Conservation (phyloP, 495 filamentous ascomycete species). For the Lindgomyces ingoldianus region DNA sequence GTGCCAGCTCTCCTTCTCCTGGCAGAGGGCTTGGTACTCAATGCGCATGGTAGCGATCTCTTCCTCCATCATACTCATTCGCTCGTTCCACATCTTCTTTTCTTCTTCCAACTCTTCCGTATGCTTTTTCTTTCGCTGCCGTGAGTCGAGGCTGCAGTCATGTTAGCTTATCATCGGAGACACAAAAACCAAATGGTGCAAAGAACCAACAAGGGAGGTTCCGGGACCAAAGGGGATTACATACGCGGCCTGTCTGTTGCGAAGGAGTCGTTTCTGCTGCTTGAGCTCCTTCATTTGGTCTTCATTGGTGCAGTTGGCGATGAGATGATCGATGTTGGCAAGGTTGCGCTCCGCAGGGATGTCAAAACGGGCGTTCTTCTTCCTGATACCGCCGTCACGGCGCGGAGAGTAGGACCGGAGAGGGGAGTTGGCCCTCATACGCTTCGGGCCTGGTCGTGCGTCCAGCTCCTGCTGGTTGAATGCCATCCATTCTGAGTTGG, state of each 20-base stretch:
- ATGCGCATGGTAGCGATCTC: conserved; percentile 61
- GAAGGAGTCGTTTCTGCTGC: conserved; percentile 92
- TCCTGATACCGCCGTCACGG: conserved; percentile 92
- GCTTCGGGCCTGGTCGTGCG: conserved; percentile 65
- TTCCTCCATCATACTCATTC: conserved; percentile 78
- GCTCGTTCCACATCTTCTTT: conserved; percentile 81
- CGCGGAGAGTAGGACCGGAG: conserved; percentile 81
- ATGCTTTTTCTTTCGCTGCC: conserved; percentile 98
- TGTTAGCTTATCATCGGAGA: conserved; percentile 49
- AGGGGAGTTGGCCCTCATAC: conserved; percentile 69
- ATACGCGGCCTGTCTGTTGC: conserved; percentile 96
- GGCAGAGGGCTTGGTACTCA: conserved; percentile 61
- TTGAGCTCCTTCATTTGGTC: conserved; percentile 97
- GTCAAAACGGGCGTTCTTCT: conserved; percentile 99
- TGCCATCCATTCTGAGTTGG: conserved; percentile 62
- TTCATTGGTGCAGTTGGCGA: conserved; percentile 83
- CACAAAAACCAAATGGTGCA: conserved; percentile 30
- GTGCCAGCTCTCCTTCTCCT: conserved; percentile 67
- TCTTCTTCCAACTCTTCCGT: conserved; percentile 96
- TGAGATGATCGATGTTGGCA: conserved; percentile 91
- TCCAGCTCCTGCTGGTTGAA: conserved; percentile 53
- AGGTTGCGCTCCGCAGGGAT: conserved; percentile 92
- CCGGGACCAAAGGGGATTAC: conserved; percentile 42
- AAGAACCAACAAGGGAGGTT: conserved; percentile 39
- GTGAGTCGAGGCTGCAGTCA: conserved; percentile 76